phyloP scores from a whole-genome alignment of 1,139 yeast genomes.

The Yamadazyma buinensis region DNA sequence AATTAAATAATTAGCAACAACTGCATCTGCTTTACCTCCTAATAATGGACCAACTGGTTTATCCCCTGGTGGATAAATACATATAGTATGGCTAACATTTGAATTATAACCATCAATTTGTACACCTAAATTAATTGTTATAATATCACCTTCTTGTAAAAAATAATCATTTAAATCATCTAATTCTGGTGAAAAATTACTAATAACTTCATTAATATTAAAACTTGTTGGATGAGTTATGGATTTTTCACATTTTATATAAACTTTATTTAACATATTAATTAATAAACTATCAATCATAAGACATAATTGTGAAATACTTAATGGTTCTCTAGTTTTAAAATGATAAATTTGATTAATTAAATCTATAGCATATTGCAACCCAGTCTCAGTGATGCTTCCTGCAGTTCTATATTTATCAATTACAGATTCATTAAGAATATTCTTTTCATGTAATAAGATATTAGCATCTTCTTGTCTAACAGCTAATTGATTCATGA shows the following conservation, averaged over 20 bases:
- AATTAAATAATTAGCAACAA: slow-evolving; percentile 86
- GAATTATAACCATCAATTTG: slow-evolving; percentile 96
- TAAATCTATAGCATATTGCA: slow-evolving; percentile 60
- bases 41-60: slow-evolving; percentile 73
- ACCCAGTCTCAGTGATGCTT: slow-evolving; percentile 83
- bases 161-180: slow-evolving; percentile 55
- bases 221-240: slow-evolving; percentile 88
- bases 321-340: slow-evolving; percentile 41
- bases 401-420: slow-evolving; percentile 90
- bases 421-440: slow-evolving; percentile 55
- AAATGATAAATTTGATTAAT: slow-evolving; percentile 71
- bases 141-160: slow-evolving; percentile 76
- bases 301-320: slow-evolving; percentile 75
- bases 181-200: slow-evolving; percentile 84
- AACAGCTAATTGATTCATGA: slow-evolving; percentile 51
- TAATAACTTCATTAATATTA: slow-evolving; percentile 74
- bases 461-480: slow-evolving; percentile 71
- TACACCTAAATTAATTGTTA: slow-evolving; percentile 78
- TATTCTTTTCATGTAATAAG: slow-evolving; percentile 70
- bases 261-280: slow-evolving; percentile 51
- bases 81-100: slow-evolving; percentile 78
- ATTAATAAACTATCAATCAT: slow-evolving; percentile 73
- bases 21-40: slow-evolving; percentile 85
- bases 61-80: slow-evolving; percentile 66
- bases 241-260: slow-evolving; percentile 71